Evolutionary conservation across 352 stramenopile species (phyloP).

Genomic region (Globisporangium alternatum): DNA sequence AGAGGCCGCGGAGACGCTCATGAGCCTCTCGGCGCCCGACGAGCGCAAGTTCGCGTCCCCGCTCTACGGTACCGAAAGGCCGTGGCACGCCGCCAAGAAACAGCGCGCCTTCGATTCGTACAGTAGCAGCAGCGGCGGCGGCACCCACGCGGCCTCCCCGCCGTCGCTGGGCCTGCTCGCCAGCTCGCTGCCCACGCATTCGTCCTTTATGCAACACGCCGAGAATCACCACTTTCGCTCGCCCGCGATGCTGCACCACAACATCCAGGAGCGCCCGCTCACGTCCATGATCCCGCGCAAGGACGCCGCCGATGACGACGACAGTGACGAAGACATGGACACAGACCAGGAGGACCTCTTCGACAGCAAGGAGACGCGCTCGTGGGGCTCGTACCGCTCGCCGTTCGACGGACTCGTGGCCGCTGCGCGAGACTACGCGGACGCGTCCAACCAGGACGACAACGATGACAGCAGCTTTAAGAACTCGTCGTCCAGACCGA

Average conservation of each 20-base stretch:
- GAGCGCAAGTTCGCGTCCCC: constrained; percentile 60
- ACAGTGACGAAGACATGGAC: constrained; percentile 45
- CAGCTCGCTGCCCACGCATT: constrained; percentile 50
- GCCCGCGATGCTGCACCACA: constrained; percentile 39
- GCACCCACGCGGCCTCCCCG: constrained; percentile 26
- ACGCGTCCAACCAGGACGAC: constrained; percentile 41
- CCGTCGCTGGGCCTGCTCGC: constrained; percentile 27
- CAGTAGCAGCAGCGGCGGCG: constrained; percentile 22
- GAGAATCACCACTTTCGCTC: constrained; percentile 18
- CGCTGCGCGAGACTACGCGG: constrained; percentile 35
- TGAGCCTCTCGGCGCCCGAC: constrained; percentile 76
- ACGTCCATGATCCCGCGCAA: constrained; percentile 68
- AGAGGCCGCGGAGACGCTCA: constrained; percentile 75
- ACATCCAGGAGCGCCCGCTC: constrained; percentile 60
- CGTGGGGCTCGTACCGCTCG: constrained; percentile 49
- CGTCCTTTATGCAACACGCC: constrained; percentile 45
- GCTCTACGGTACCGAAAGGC: constrained; percentile 52
- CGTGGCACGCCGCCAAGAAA: constrained; percentile 40
- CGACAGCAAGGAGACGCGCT: constrained; percentile 24
- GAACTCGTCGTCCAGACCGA: constrained; percentile 42
- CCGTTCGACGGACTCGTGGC: constrained; percentile 70
- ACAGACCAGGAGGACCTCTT: constrained; percentile 59
- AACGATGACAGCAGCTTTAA: constrained; percentile 29
- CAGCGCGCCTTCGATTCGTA: constrained; percentile 21
- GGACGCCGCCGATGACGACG: constrained; percentile 26